These are phyloP conservation scores for Senecio squalidus DNA, from an alignment of 140 eudicot species.

Conservation along the genomic window DNA sequence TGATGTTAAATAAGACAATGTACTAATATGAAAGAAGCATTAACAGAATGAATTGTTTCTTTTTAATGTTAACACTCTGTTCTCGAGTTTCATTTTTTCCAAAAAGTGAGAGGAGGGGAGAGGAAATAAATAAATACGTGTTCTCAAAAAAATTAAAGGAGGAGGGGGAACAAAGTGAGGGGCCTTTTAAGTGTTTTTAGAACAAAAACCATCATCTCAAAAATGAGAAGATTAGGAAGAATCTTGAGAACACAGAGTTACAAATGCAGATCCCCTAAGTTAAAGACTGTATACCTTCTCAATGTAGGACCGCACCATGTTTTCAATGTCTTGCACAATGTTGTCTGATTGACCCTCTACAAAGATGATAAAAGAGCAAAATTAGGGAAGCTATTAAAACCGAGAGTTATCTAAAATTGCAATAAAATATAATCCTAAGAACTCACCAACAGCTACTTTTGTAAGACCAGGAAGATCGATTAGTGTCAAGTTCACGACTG, in stretches of 20 bases:
- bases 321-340: conserved; percentile 83
- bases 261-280: too few relatives aligned
- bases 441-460: conserved; percentile 98
- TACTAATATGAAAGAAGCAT: not conserved
- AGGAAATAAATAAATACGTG: too few relatives aligned
- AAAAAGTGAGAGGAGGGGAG: too few relatives aligned
- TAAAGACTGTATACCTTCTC: conserved; percentile 56
- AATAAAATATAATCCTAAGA: conserved; percentile 7
- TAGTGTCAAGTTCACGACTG: conserved; percentile 96
- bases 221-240: too few relatives aligned
- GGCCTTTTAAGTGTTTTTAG: too few relatives aligned
- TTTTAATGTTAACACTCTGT: conserved; percentile 1
- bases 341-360: conserved; percentile 90
- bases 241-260: too few relatives aligned
- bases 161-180: too few relatives aligned
- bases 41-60: not conserved
- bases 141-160: too few relatives aligned
- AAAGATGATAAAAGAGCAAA: conserved; percentile 14
- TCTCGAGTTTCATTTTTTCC: too few relatives aligned
- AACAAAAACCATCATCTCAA: too few relatives aligned
- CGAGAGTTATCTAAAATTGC: not conserved
- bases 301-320: conserved; percentile 91
- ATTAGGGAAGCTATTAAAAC: conserved; percentile 7
- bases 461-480: conserved; percentile 99
- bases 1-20: not conserved